Evolutionary conservation across 1,284 basidiomycete genomes (phyloP).

Genomic region (Thelephora terrestris): DNA sequence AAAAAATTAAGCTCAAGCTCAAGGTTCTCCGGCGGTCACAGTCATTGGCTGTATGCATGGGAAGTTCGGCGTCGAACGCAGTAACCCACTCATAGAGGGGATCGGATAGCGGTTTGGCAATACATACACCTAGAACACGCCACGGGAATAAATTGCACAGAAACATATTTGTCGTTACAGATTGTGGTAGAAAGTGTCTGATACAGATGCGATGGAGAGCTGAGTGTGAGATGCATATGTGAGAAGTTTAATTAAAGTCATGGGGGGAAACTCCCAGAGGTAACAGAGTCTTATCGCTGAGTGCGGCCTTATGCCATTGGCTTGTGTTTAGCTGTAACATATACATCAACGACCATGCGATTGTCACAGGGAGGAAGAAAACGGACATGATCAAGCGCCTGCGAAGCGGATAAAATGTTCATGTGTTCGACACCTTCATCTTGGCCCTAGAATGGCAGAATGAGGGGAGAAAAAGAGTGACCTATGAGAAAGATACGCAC

Average conservation of each 20-base stretch:
- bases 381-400: slow-evolving; percentile 51
- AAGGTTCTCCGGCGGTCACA: no score
- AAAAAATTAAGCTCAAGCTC: no score
- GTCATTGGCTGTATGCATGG: no score
- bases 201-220: neutral
- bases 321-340: slow-evolving; percentile 28
- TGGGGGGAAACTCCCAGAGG: slow-evolving; percentile 39
- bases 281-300: slow-evolving; percentile 40
- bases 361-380: slow-evolving; percentile 4
- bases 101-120: no score
- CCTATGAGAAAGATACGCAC: slow-evolving; percentile 23
- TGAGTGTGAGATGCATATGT: neutral
- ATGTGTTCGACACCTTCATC: slow-evolving; percentile 60
- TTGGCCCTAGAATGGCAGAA: slow-evolving; percentile 37
- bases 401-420: slow-evolving; percentile 54
- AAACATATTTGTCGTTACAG: no score
- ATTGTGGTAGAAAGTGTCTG: no score
- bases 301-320: slow-evolving; percentile 26
- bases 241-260: slow-evolving; percentile 15
- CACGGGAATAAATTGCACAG: no score
- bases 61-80: neutral
- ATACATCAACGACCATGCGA: neutral
- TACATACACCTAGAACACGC: no score
- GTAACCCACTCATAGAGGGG: no score
- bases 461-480: slow-evolving; percentile 4